Percentiles rank a stretch among this genome's conserved stretches.
These are phyloP conservation scores for Oxytropis ochrocephala DNA, from an alignment of 306 rosid species.

Conservation along the genomic window DNA sequence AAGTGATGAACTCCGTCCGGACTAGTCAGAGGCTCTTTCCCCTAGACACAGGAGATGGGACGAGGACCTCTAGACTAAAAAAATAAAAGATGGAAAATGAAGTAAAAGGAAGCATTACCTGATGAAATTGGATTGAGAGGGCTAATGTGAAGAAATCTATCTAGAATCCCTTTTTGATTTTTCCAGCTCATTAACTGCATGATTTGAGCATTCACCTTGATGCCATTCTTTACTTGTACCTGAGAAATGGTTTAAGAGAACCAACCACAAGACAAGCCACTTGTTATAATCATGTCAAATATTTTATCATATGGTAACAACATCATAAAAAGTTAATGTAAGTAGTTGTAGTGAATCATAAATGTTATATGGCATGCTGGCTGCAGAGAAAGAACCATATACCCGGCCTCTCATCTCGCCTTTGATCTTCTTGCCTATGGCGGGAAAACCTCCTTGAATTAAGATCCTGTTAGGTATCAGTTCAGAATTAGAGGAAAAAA, in stretches of 20 bases:
- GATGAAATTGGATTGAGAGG: not conserved
- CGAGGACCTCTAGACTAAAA: not conserved
- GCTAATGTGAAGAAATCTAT: not conserved
- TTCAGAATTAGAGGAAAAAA: no score
- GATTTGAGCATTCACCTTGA: slow-evolving; percentile 32
- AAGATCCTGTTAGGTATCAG: no score
- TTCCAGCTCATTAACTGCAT: not conserved
- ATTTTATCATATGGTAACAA: slow-evolving; percentile 34
- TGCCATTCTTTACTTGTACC: slow-evolving; percentile 42
- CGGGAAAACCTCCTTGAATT: not conserved
- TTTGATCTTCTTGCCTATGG: not conserved
- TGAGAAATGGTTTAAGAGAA: slow-evolving; percentile 45
- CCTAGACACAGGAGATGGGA: no score
- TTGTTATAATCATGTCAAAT: slow-evolving; percentile 27
- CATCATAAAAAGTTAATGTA: not conserved
- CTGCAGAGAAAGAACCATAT: slow-evolving; percentile 29
- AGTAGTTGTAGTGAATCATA: slow-evolving; percentile 31
- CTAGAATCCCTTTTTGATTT: not conserved
- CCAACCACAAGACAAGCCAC: slow-evolving; percentile 59
- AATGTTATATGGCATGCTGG: slow-evolving; percentile 37
- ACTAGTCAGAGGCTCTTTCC: no score
- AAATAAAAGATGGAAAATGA: not conserved
- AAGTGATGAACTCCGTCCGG: no score
- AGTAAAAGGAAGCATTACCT: slow-evolving; percentile 20
- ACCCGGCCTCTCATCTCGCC: not conserved